A percentile compares a stretch with the other conserved stretches of the same genome.
Conservation (phyloP, 2,329 filamentous ascomycete genomes). For the Monosporascus sp. region DNA sequence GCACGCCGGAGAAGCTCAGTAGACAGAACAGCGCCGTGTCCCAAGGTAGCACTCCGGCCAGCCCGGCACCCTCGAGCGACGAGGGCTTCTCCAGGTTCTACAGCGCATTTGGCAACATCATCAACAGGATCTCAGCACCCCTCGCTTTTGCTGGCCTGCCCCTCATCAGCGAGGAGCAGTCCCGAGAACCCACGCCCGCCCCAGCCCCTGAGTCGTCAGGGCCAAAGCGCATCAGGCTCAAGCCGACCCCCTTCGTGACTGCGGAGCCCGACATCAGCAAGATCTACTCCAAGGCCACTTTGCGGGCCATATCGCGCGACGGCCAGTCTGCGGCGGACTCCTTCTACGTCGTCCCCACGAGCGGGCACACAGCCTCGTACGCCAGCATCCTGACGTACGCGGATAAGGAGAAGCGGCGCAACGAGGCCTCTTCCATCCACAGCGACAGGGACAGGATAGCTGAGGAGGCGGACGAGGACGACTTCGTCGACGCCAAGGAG, state of each 20-base stretch:
- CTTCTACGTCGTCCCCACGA: conserved; percentile 92
- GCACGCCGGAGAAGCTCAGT: conserved; percentile 31
- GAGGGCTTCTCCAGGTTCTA: conserved; percentile 90
- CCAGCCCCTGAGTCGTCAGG: conserved; percentile 33
- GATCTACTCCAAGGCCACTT: conserved; percentile 78
- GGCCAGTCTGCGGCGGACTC: conserved; percentile 63
- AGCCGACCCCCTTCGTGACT: conserved; percentile 25
- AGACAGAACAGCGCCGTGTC: conserved; percentile 13
- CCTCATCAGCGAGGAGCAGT: conserved; percentile 47
- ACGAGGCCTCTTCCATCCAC: conserved; percentile 47
- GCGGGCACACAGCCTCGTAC: conserved; percentile 87
- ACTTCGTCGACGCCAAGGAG: conserved; percentile 85
- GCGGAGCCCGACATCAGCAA: conserved; percentile 72
- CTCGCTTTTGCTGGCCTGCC: conserved; percentile 91
- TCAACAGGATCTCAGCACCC: conserved; percentile 83
- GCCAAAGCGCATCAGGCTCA: conserved; percentile 31
- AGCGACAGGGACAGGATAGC: conserved; percentile 28
- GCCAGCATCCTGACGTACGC: conserved; percentile 76
- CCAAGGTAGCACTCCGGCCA: conserved; percentile 20
- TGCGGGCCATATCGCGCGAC: conserved; percentile 70
- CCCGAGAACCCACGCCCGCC: conserved; percentile 37
- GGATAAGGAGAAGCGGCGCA: conserved; percentile 59
- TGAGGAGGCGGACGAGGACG: conserved; percentile 67
- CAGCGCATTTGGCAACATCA: conserved; percentile 80
- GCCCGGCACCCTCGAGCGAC: conserved; percentile 40